Percentiles rank a stretch among this genome's conserved stretches.
phyloP scores from a whole-genome alignment of 305 asterid species.

The Fraxinus platypoda region DNA sequence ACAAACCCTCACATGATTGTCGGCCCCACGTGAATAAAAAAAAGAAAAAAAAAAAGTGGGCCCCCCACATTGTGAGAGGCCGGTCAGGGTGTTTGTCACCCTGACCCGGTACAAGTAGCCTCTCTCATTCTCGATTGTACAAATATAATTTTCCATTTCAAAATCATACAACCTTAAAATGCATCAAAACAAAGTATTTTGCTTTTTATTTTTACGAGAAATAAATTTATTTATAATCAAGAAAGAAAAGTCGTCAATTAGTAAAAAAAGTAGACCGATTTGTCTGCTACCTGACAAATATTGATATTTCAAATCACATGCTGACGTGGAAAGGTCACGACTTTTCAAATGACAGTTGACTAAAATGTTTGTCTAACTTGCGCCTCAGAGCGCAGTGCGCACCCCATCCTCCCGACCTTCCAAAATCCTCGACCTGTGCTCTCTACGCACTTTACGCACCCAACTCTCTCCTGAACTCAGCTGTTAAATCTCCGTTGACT shows the following conservation, averaged over 20 bases:
- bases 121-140: no score
- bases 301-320: not conserved
- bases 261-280: not conserved
- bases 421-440: conserved; percentile 50
- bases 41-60: no score
- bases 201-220: not conserved
- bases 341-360: not conserved
- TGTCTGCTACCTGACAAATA: not conserved
- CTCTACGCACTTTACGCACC: conserved; percentile 62
- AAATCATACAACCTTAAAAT: no score
- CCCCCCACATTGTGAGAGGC: no score
- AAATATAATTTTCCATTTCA: no score
- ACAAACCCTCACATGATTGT: no score
- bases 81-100: no score
- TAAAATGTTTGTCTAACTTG: conserved; percentile 21
- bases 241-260: not conserved
- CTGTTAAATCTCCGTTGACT: conserved; percentile 56
- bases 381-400: conserved; percentile 38
- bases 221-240: not conserved
- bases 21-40: no score
- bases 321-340: not conserved
- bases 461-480: conserved; percentile 28
- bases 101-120: no score
- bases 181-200: no score
- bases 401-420: conserved; percentile 27